Evolutionary conservation across 2,329 filamentous ascomycete genomes (phyloP).

Genomic region (Botrytis elliptica): DNA sequence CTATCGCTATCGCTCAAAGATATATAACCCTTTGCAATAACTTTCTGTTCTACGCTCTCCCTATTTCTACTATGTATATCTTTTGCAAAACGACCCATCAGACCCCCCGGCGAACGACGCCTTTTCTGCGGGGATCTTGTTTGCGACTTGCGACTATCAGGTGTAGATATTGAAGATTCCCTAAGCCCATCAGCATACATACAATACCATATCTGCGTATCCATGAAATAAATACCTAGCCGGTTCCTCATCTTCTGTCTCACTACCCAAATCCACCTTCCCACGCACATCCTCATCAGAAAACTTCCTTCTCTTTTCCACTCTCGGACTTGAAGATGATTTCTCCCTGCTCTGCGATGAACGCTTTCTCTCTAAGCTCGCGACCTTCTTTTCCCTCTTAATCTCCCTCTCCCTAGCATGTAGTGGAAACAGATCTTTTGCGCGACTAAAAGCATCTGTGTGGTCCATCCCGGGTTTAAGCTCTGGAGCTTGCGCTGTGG

Average conservation of each 20-base stretch:
- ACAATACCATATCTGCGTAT: neutral
- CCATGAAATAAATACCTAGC: conserved; percentile 8
- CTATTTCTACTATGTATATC: conserved; percentile 24
- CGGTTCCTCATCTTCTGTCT: conserved; percentile 20
- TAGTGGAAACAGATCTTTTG: conserved; percentile 47
- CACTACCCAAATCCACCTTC: conserved; percentile 24
- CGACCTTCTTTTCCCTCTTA: conserved; percentile 38
- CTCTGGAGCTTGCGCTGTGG: conserved; percentile 44
- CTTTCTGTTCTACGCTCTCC: conserved; percentile 15
- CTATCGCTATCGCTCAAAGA: conserved; percentile 33
- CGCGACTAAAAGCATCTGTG: conserved; percentile 49
- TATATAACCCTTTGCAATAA: conserved; percentile 27
- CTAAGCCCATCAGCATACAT: conserved; percentile 24
- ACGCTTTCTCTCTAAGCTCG: conserved; percentile 31
- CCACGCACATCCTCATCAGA: conserved; percentile 23
- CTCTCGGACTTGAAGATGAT: conserved; percentile 27
- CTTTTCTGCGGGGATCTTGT: conserved; percentile 14
- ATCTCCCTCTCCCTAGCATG: conserved; percentile 44
- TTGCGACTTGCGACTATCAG: conserved; percentile 27
- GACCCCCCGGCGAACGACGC: conserved; percentile 24
- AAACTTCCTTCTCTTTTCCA: conserved; percentile 34
- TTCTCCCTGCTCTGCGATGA: conserved; percentile 32
- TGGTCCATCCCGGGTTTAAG: conserved; percentile 38
- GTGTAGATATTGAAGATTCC: conserved; percentile 29
- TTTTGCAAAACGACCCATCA: conserved; percentile 28